These are phyloP conservation scores for Mucor racemosus DNA, from an alignment of 371 early-diverging fungal species.

Conservation along the genomic window DNA sequence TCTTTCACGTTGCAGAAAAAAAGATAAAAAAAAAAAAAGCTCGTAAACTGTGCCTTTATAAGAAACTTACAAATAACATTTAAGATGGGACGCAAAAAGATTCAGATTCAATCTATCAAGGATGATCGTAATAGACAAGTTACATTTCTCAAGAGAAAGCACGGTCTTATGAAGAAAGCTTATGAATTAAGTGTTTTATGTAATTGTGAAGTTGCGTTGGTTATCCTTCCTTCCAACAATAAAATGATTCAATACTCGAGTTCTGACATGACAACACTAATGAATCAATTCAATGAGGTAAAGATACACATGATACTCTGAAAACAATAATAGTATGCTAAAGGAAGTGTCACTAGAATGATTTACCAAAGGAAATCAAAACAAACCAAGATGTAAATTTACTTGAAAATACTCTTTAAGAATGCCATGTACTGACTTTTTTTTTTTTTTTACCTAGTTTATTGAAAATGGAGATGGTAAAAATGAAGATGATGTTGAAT, in stretches of 20 bases:
- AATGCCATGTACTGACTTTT: background rate
- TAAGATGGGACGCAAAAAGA: conserved; percentile 94
- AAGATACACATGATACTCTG: background rate
- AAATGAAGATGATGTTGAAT: conserved; percentile 8
- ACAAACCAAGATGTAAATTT: conserved; percentile 27
- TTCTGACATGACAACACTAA: conserved; percentile 67
- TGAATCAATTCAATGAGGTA: conserved; percentile 21
- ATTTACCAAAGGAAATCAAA: conserved; percentile 24
- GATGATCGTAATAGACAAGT: conserved; percentile 93
- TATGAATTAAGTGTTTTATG: conserved; percentile 97
- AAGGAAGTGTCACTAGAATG: conserved; percentile 4
- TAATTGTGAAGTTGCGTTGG: conserved; percentile 95
- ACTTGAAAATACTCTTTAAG: background rate
- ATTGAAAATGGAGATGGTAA: conserved; percentile 12
- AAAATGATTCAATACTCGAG: conserved; percentile 93
- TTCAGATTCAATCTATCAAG: conserved; percentile 92
- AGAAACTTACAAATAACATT: no score
- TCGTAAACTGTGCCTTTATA: background rate
- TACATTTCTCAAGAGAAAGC: conserved; percentile 97
- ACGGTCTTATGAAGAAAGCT: conserved; percentile 99
- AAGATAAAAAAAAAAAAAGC: background rate
- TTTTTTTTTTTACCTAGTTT: background rate
- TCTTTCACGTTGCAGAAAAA: background rate
- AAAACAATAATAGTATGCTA: background rate
- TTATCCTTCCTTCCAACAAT: conserved; percentile 86